Evolutionary conservation across 495 filamentous ascomycete species (phyloP), one percentile per base, ranked within the genome.

Genomic region (Hypoxylon intermedium): DNA sequence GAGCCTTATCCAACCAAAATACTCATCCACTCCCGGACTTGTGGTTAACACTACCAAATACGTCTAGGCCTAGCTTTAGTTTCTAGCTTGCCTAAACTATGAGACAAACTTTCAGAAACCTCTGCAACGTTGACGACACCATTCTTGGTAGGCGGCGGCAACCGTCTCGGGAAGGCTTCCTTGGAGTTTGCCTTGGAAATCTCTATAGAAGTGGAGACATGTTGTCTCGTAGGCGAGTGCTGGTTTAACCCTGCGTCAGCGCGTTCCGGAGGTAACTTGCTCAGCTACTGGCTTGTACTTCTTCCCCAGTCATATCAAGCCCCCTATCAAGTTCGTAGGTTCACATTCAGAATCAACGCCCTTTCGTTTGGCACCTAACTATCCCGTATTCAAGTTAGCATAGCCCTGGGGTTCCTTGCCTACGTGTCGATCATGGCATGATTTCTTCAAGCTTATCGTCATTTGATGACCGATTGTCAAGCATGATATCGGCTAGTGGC

Each of bases 341-440:
- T 60, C 23, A 31, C 28, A 51, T 19, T 41, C 47, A 45, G 50
- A 49, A 47, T 47, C 45, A 28, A 33, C 21, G 13, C 44, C 37
- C 49, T 37, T 46, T 42, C 45, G 16, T 40, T 52, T 44, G 55
- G 31, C 38, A 37, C 31, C 38, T 24, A 24, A 24, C 61, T 55
- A 56, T 65, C 50, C 61, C 61, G 55, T 42, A 51, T 55, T 44
- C 54, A 60, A 56, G 45, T 52, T 65, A 44, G 45, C 45, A 51
- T 6, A 55, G 49, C 26, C 37, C 50, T 19, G 49, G 61, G 50
- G 36, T 60, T 60, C 51, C 62, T 23, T 60, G 47, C 53, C 47
- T 41, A 48, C 62, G 51, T 52, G 52, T 53, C 40, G 56, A 55
- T 65, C 42, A 65, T 60, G 62, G 44, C 62, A 60, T 57, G 62